Percentiles rank a stretch among this genome's conserved stretches.
phyloP scores from a whole-genome alignment of 805 yeast species.

The Candida awuae region DNA sequence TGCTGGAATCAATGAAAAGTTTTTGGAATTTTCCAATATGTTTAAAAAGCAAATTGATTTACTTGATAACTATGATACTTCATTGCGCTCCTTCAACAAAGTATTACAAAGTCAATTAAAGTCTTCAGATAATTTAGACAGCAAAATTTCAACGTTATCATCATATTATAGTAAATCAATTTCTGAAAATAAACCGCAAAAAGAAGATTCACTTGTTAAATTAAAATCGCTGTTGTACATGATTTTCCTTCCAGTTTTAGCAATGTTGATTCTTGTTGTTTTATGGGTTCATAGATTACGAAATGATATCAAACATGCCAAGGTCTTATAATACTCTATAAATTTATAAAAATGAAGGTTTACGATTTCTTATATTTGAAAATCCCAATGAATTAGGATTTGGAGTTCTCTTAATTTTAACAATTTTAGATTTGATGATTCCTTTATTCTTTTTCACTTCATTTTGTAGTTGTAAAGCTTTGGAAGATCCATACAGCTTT shows the following conservation, averaged over 20 bases:
- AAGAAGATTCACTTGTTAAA: constrained; percentile 3
- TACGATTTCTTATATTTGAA: constrained; percentile 36
- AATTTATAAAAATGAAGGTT: constrained; percentile 34
- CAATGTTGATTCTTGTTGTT: constrained; percentile 34
- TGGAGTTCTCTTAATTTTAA: constrained; percentile 37
- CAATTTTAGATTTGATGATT: constrained; percentile 30
- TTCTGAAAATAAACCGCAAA: neutral
- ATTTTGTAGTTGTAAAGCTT: constrained; percentile 20
- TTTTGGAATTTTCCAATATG: constrained; percentile 9
- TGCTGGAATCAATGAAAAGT: constrained; percentile 7
- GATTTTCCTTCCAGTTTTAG: constrained; percentile 31
- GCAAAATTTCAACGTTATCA: constrained; percentile 8
- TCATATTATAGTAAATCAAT: neutral
- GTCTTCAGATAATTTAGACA: constrained; percentile 10
- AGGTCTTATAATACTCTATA: constrained; percentile 36
- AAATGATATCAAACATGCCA: constrained; percentile 55
- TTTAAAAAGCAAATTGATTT: constrained; percentile 12
- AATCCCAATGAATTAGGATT: constrained; percentile 42
- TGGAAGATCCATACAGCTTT: constrained; percentile 20
- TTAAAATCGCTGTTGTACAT: constrained; percentile 16
- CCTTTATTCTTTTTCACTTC: constrained; percentile 25
- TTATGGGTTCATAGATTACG: constrained; percentile 46
- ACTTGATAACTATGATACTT: constrained; percentile 12
- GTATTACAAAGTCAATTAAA: constrained; percentile 11
- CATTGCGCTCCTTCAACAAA: constrained; percentile 13